These are phyloP conservation scores for Stentor roeselii DNA, from an alignment of 73 alveolate species.

Conservation along the genomic window DNA sequence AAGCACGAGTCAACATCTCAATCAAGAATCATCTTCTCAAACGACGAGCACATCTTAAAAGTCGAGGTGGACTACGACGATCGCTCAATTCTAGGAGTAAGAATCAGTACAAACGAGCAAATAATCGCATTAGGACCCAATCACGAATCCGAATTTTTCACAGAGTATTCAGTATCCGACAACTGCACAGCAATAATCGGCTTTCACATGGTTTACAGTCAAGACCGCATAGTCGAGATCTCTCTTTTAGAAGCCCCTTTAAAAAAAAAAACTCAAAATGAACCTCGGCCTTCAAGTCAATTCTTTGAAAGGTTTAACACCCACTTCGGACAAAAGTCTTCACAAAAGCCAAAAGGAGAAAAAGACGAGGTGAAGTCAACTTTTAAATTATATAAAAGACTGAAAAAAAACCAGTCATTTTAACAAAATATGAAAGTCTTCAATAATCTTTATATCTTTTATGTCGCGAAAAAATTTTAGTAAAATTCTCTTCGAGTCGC, in stretches of 20 bases:
- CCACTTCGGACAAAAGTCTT: not conserved
- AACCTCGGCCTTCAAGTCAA: not conserved
- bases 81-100: not conserved
- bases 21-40: not conserved
- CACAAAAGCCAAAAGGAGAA: not conserved
- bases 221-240: not conserved
- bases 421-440: too few species aligned
- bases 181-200: not conserved
- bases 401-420: not conserved
- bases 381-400: not conserved
- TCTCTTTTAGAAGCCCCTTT: not conserved
- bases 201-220: not conserved
- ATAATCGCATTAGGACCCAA: not conserved
- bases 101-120: not conserved
- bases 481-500: constrained; percentile 27
- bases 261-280: too few species aligned
- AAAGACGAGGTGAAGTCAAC: not conserved
- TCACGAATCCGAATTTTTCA: not conserved
- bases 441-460: too few species aligned
- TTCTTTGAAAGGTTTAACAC: not conserved
- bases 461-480: constrained; percentile 12
- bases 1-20: not conserved
- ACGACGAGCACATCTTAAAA: not conserved
- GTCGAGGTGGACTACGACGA: not conserved
- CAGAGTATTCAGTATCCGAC: not conserved